Evolutionary conservation across 176 grass and related monocot species (phyloP), one percentile per base, ranked within the genome.

Genomic region (Aegilops speltoides): DNA sequence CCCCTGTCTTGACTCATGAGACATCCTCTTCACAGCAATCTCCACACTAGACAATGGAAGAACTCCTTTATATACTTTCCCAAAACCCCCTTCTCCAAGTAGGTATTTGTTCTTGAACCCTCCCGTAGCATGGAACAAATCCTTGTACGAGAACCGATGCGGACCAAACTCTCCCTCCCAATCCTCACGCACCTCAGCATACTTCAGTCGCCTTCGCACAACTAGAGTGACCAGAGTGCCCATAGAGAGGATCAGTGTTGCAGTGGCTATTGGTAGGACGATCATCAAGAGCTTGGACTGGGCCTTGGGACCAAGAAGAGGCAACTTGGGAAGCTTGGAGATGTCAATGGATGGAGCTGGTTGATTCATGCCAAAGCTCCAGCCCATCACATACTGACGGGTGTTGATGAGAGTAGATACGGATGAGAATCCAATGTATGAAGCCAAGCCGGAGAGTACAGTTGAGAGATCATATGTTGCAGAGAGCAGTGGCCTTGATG

Each of bases 261-360:
- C 64, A 31, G 64, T 67, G 64, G 64, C 64, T 67, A 67, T 8
- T 67, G 64, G 64, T 67, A 67, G 64, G 64, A 67, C 14, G 11
- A 67, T 8, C 28, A 7, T 14, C 64, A 67, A 67, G 26, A 67
- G 64, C 64, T 67, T 67, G 64, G 64, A 67, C 6, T 32, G 64
- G 64, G 64, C 64, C 64, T 7, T 31, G 2, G 2, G 6, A 32
- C 26, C 64, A 67, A 31, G 6, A 67, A 3, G 28, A 67, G 64
- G 64, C 26, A 67, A 67, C 28, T 67, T 67, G 0, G 28, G 64
- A 67, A 67, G 64, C 64, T 67, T 67, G 28, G 64, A 67, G 64
- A 67, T 67, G 64, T 67, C 64, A 67, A 67, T 67, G 64, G 13
- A 67, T 67, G 28, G 64, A 67, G 64, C 64, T 67, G 64, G 64